Base-by-base conservation (phyloP, 306 rosid species). In the Phaseolus lunatus region DNA sequence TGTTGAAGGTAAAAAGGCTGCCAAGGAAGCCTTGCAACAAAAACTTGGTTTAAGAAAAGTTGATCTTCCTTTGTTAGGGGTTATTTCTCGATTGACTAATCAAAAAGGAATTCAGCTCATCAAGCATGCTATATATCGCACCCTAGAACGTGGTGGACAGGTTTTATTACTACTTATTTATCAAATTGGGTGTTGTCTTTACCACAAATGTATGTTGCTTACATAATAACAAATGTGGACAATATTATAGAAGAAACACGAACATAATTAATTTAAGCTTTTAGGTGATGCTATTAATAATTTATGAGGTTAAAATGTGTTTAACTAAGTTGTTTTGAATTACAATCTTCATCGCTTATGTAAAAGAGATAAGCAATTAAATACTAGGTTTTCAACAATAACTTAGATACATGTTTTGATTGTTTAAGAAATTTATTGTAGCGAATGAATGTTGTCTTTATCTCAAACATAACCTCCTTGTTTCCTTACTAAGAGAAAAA, bases 81-180 rank as follows among this genome's bases (percentile, higher is more conserved):
- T 93, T 72, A 85, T 93, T 72, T 66, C 93, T 67, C 92, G 98
- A 67, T 83, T 93, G 77, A 93, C 98, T 78, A 89, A 88, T 56
- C 98, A 93, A 75, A 93, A 93, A 87, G 98, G 98, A 86, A 93
- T 93, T 62, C 89, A 93, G 82, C 98, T 93, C 72, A 93, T 93
- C 84, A 90, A 85, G 84, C 96, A 90, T 76, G 93, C 94, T 29
- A 84, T 90, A 57, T 14, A 64, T 87, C 89, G 64, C 39, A 86
- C 89, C 82, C 82, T 93, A 75, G 96, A 89, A 16, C 89, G 93
- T 70, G 85, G 80, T 70, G 98, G 94, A 83, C 94, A 93, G 98
- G 98, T 93, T 29, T 71, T 23, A n/a, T 56, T 54, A n/a, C 20
- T 54, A 15, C 37, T 58, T 58, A 67, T 7, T 1, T 4, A 45